phyloP scores from a whole-genome alignment of 1,139 yeast genomes.

The Pichia norvegensis region DNA sequence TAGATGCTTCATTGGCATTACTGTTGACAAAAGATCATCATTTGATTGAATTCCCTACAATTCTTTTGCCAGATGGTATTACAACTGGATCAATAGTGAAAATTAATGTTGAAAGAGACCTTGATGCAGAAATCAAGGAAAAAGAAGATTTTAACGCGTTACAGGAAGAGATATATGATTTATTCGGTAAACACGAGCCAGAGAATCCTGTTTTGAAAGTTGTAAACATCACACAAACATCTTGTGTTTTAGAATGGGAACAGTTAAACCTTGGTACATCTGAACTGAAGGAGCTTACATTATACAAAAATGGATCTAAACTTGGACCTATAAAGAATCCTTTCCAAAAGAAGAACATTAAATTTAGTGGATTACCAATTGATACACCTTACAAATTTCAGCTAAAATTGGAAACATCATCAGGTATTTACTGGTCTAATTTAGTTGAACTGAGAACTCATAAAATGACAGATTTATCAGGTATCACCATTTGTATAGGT shows the following conservation, averaged over 20 bases:
- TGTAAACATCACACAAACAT: constrained; percentile 84
- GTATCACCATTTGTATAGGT: constrained; percentile 88
- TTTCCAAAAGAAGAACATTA: constrained; percentile 68
- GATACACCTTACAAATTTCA: constrained; percentile 79
- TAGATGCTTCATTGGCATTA: constrained; percentile 90
- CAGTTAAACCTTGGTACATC: constrained; percentile 78
- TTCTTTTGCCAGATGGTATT: constrained; percentile 82
- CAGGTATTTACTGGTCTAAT: constrained; percentile 74
- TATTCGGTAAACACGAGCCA: constrained; percentile 74
- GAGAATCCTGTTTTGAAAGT: constrained; percentile 60
- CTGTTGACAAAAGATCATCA: constrained; percentile 89
- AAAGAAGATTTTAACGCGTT: constrained; percentile 48
- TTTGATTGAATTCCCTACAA: constrained; percentile 91
- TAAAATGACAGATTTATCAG: constrained; percentile 92
- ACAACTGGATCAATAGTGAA: constrained; percentile 91
- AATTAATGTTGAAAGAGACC: constrained; percentile 75
- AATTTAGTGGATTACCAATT: constrained; percentile 83
- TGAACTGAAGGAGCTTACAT: constrained; percentile 62
- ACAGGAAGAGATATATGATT: constrained; percentile 65
- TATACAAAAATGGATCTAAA: constrained; percentile 73
- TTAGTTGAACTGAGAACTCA: constrained; percentile 70
- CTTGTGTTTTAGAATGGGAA: constrained; percentile 94
- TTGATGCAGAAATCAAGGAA: constrained; percentile 59
- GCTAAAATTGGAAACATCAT: constrained; percentile 75
- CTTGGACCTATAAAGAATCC: constrained; percentile 87